These are phyloP conservation scores for Salix brachista DNA, from an alignment of 345 rosid species.

Conservation along the genomic window DNA sequence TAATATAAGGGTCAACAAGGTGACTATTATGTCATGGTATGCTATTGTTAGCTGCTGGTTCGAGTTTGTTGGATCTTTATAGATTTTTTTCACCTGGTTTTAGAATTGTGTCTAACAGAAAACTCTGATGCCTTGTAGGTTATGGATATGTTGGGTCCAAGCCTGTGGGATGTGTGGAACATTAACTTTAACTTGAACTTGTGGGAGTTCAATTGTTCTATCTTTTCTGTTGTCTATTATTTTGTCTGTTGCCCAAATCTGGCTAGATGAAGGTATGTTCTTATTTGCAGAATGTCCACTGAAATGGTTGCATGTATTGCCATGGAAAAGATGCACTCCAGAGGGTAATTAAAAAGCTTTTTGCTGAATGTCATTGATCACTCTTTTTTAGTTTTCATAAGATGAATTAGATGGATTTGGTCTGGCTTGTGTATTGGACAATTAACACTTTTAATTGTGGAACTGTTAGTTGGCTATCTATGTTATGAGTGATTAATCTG, in stretches of 20 bases:
- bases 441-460: not conserved
- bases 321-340: conserved; percentile 74
- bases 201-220: conserved; percentile 42
- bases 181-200: conserved; percentile 74
- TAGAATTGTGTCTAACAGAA: not conserved
- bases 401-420: not conserved
- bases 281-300: conserved; percentile 64
- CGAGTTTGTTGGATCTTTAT: not conserved
- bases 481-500: not conserved
- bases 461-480: not conserved
- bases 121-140: conserved; percentile 41
- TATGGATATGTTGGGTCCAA: conserved; percentile 98
- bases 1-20: conserved; percentile 94
- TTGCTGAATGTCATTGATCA: not conserved
- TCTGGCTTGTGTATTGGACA: not conserved
- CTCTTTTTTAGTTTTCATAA: not conserved
- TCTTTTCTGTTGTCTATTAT: not conserved
- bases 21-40: conserved; percentile 89
- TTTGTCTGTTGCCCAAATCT: not conserved
- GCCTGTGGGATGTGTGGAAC: conserved; percentile 98
- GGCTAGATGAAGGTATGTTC: conserved; percentile 9
- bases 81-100: not conserved
- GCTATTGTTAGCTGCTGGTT: conserved; percentile 8
- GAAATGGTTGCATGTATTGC: conserved; percentile 92
- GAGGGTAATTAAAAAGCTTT: conserved; percentile 48